Evolutionary conservation across 257 asterid genomes (phyloP).

Genomic region (Fraxinus pennsylvanica): DNA sequence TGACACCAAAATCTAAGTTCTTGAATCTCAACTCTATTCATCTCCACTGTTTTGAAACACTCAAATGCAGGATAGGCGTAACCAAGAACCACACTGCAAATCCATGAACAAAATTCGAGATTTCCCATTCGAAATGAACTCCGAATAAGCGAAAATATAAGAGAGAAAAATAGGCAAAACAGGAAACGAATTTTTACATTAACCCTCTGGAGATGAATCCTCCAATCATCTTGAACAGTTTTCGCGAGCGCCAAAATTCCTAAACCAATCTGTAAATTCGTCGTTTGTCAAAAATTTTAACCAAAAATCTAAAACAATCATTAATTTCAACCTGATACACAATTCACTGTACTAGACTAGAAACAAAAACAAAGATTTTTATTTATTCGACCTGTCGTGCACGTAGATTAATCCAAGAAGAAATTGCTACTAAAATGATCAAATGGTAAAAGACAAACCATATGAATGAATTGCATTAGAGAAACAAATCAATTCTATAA

Average conservation of each 20-base stretch:
- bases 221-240: slow-evolving; percentile 54
- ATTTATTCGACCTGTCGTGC: not conserved
- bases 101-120: not conserved
- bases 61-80: slow-evolving; percentile 95
- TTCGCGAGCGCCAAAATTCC: slow-evolving; percentile 30
- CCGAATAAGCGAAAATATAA: no score
- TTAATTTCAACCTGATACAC: not conserved
- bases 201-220: slow-evolving; percentile 59
- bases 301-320: not conserved
- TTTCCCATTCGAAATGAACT: not conserved
- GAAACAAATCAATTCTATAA: no score
- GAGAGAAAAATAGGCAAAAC: not conserved
- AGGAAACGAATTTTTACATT: slow-evolving; percentile 42
- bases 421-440: not conserved
- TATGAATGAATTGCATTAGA: not conserved
- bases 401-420: not conserved
- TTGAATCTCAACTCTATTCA: slow-evolving; percentile 57
- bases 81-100: slow-evolving; percentile 71
- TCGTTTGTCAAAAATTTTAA: not conserved
- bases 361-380: no score
- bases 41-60: slow-evolving; percentile 81
- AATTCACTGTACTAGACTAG: no score
- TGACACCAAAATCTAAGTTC: slow-evolving; percentile 96
- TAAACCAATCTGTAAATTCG: not conserved
- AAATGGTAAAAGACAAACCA: not conserved